These are phyloP conservation scores for Dendrobium nobile DNA, from an alignment of 106 monocot genomes.

Conservation along the genomic window DNA sequence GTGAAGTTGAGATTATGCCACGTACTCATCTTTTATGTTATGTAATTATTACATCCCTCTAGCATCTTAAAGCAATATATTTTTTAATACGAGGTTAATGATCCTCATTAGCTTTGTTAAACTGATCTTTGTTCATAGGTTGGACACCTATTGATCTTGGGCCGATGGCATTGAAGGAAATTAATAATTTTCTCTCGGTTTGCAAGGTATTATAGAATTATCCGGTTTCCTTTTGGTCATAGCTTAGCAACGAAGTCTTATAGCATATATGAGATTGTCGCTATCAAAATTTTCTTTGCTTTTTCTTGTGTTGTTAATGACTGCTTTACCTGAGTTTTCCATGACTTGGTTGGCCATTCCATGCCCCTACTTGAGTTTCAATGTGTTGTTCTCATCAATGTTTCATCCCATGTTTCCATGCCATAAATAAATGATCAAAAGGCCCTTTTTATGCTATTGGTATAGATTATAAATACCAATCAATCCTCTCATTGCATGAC, in stretches of 20 bases:
- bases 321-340: no score
- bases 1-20: neutral
- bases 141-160: slow-evolving; percentile 87
- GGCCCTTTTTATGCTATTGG: no score
- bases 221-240: neutral
- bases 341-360: no score
- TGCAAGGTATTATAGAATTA: slow-evolving; percentile 52
- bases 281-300: no score
- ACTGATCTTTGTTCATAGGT: slow-evolving; percentile 33
- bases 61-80: neutral
- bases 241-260: neutral
- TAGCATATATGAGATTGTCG: no score
- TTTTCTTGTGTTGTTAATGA: no score
- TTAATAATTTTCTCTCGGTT: slow-evolving; percentile 38
- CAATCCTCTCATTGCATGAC: no score
- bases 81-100: neutral
- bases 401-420: no score
- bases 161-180: slow-evolving; percentile 59
- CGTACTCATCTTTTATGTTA: neutral
- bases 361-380: no score
- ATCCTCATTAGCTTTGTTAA: neutral
- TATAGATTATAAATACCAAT: no score
- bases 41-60: neutral
- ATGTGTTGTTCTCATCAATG: no score
- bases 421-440: no score